A percentile compares a stretch with the other conserved stretches of the same genome.
These are phyloP conservation scores for Chamaenerion angustifolium DNA, from an alignment of 345 rosid species.

Conservation along the genomic window DNA sequence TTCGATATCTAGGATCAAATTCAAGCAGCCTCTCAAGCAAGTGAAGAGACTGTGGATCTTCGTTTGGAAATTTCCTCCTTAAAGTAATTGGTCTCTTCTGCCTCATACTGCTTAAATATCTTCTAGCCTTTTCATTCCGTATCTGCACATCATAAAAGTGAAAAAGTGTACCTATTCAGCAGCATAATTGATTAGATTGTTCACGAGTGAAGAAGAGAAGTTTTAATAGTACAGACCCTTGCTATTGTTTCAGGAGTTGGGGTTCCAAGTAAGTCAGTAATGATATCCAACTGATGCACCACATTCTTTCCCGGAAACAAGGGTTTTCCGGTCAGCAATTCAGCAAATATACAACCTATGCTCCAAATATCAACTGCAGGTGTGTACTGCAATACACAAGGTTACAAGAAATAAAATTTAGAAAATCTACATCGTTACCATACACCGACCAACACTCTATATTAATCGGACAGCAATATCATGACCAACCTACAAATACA, in stretches of 20 bases:
- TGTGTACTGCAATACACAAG: slow-evolving; percentile 59
- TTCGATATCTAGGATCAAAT: slow-evolving; percentile 90
- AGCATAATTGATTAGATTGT: neutral
- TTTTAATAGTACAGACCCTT: slow-evolving; percentile 37
- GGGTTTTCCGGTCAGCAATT: slow-evolving; percentile 79
- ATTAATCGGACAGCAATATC: too few species aligned
- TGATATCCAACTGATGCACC: slow-evolving; percentile 75
- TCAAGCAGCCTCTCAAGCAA: slow-evolving; percentile 79
- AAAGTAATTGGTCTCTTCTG: slow-evolving; percentile 53
- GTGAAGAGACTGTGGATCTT: slow-evolving; percentile 58
- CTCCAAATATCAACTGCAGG: slow-evolving; percentile 99
- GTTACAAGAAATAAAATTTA: neutral
- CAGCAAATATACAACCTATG: slow-evolving; percentile 96
- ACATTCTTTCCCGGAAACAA: slow-evolving; percentile 97
- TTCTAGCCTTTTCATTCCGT: slow-evolving; percentile 89
- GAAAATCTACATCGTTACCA: neutral
- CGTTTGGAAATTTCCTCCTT: slow-evolving; percentile 44
- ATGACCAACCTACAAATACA: too few species aligned
- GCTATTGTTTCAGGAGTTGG: slow-evolving; percentile 65
- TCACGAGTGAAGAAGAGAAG: neutral
- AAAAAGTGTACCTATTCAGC: neutral
- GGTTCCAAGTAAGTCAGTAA: slow-evolving; percentile 94
- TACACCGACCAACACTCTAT: neutral
- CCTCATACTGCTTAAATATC: slow-evolving; percentile 69
- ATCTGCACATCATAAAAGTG: slow-evolving; percentile 35